These are phyloP conservation scores for Colletotrichum horii DNA, from an alignment of 2,329 filamentous ascomycete genomes.

Conservation along the genomic window DNA sequence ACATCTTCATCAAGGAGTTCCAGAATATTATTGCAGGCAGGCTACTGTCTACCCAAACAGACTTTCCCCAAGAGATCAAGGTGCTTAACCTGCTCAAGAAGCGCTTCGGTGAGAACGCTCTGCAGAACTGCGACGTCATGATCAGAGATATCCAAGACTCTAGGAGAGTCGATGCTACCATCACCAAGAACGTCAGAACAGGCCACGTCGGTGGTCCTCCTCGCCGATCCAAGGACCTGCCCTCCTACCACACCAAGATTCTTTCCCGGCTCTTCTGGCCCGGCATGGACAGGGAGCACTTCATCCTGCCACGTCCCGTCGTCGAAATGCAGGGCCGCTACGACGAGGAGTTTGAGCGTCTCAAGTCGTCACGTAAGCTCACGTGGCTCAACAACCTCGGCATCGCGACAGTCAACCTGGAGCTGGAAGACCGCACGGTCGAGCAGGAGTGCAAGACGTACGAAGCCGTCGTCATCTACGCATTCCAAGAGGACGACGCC, in stretches of 20 bases:
- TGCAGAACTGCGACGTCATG: slow-evolving; percentile 98
- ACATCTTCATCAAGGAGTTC: slow-evolving; percentile 93
- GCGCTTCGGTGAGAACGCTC: slow-evolving; percentile 81
- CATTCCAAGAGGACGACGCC: slow-evolving; percentile 67
- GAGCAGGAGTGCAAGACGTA: slow-evolving; percentile 78
- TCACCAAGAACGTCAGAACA: slow-evolving; percentile 52
- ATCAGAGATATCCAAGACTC: slow-evolving; percentile 91
- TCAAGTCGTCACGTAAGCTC: slow-evolving; percentile 85
- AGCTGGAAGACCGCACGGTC: slow-evolving; percentile 80
- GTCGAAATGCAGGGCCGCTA: slow-evolving; percentile 71
- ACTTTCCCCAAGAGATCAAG: slow-evolving; percentile 80
- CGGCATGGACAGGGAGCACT: slow-evolving; percentile 72
- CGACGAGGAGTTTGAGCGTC: slow-evolving; percentile 74
- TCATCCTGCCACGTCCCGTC: slow-evolving; percentile 66
- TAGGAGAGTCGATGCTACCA: slow-evolving; percentile 70
- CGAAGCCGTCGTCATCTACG: slow-evolving; percentile 86
- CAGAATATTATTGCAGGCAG: slow-evolving; percentile 88
- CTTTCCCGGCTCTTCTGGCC: slow-evolving; percentile 96
- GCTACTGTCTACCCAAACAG: slow-evolving; percentile 68
- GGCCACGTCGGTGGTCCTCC: slow-evolving; percentile 24
- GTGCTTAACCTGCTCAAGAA: slow-evolving; percentile 88
- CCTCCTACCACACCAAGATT: slow-evolving; percentile 78
- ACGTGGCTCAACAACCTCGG: slow-evolving; percentile 88
- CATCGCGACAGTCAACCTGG: slow-evolving; percentile 79
- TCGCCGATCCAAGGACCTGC: slow-evolving; percentile 22